Evolutionary conservation across 805 yeast genomes (phyloP), one percentile per base, ranked within the genome.

Genomic region (Ogataea salicorniae): DNA sequence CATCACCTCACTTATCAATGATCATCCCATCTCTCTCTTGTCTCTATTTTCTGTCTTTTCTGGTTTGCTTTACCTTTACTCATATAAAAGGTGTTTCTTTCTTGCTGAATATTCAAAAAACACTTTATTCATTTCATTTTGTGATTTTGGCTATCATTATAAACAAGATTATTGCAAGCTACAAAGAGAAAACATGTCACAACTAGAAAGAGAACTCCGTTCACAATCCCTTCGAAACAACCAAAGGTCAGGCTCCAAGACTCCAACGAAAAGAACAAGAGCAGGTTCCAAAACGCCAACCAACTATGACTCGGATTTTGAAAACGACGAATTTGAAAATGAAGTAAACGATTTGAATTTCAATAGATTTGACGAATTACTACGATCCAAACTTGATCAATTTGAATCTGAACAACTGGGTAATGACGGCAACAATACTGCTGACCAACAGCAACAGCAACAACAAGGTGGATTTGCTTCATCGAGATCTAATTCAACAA

Each of bases 341-440:
- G 31, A 26, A 26, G 31, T 26, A 1, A 26, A 26, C 13, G 31
- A 26, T 8, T 45, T 59, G 47, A 51, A 53, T 34, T 56, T 54
- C 34, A 42, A 46, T 16, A 33, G 42, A 34, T 48, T 61, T 26
- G 63, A 61, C 41, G 61, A 58, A 34, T 46, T 56, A 38, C 43
- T 60, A 14, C 37, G 50, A 5, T 41, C 55, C 1, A 53, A 52
- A 37, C 6, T 53, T 20, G 55, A 48, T 11, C 33, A 45, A 18
- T 26, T 45, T 11, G 53, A 41, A 14, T 14, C 20, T 37, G 29
- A 37, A 26, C 20, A 11, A 18, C n/a, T 17, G 26, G 5, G 22
- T 16, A 17, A 13, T 39, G 31, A 13, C 2, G 20, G n/a, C n/a
- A 29, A 26, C 6, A 33, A 33, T 13, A 11, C 4, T 13, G 37